These are phyloP conservation scores for Chalciporus piperatoides DNA, from an alignment of 1,284 basidiomycete species.

Conservation along the genomic window DNA sequence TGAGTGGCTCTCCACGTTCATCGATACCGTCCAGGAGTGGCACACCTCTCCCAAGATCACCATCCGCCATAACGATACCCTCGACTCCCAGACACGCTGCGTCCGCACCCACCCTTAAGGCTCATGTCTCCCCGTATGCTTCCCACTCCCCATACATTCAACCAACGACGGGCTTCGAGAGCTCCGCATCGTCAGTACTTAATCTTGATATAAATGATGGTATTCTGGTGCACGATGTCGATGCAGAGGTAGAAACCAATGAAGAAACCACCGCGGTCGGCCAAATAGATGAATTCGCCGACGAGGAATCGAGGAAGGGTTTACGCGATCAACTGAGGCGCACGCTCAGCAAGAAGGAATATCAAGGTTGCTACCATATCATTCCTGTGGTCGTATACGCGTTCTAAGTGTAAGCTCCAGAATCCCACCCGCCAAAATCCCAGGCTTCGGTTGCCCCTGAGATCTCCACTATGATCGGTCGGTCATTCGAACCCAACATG, in stretches of 20 bases:
- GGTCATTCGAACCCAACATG: slow-evolving; percentile 6
- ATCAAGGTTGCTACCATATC: slow-evolving; percentile 23
- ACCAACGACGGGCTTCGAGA: slow-evolving; percentile 43
- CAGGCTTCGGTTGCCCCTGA: slow-evolving; percentile 1
- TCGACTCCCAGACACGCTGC: slow-evolving; percentile 38
- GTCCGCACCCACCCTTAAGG: slow-evolving; percentile 44
- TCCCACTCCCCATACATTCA: slow-evolving; percentile 30
- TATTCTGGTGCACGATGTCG: slow-evolving; percentile 62
- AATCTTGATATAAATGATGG: slow-evolving; percentile 61
- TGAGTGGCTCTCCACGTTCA: slow-evolving; percentile 28
- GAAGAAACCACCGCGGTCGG: slow-evolving; percentile 49
- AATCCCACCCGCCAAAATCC: slow-evolving; percentile 16
- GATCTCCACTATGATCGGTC: slow-evolving; percentile 2
- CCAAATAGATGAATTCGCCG: slow-evolving; percentile 38
- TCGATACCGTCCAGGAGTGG: slow-evolving; percentile 36
- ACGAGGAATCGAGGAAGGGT: slow-evolving; percentile 58
- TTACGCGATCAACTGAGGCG: slow-evolving; percentile 67
- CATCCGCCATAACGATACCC: slow-evolving; percentile 43
- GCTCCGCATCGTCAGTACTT: slow-evolving; percentile 63
- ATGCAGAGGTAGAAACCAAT: slow-evolving; percentile 52
- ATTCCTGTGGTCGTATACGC: not conserved
- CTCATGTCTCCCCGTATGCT: slow-evolving; percentile 35
- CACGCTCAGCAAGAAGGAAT: slow-evolving; percentile 52
- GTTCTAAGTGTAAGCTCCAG: slow-evolving; percentile 11
- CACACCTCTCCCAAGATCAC: slow-evolving; percentile 35